A percentile compares a stretch with the other conserved stretches of the same genome.
These are phyloP conservation scores for Xylaria nigripes DNA, from an alignment of 495 filamentous ascomycete species.

Conservation along the genomic window DNA sequence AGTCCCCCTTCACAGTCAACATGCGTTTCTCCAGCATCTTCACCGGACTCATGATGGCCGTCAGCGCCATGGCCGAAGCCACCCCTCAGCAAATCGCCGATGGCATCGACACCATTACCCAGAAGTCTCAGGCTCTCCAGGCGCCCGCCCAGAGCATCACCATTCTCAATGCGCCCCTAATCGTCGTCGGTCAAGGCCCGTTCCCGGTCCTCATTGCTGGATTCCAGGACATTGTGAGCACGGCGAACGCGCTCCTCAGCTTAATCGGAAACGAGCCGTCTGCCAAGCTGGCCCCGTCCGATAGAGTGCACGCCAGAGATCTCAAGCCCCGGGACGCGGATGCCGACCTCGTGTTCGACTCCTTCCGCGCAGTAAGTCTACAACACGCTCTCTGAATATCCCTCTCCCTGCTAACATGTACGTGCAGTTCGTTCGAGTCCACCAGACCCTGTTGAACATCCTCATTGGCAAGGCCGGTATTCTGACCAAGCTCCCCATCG, in stretches of 20 bases:
- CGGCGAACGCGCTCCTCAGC: background rate
- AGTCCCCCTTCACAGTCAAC: background rate
- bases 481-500: conserved; percentile 11
- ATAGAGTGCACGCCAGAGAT: conserved; percentile 3
- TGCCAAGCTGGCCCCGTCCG: background rate
- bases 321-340: background rate
- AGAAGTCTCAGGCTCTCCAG: conserved; percentile 20
- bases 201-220: conserved; percentile 21
- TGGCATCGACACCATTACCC: conserved; percentile 18
- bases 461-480: conserved; percentile 25
- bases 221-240: conserved; percentile 16
- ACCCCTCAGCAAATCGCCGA: conserved; percentile 16
- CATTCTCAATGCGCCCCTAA: conserved; percentile 18
- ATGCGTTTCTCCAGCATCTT: conserved; percentile 11
- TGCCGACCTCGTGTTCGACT: conserved; percentile 13
- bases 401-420: background rate
- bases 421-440: conserved; percentile 22
- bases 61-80: conserved; percentile 9
- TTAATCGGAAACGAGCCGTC: conserved; percentile 1
- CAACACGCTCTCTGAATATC: background rate
- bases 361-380: conserved; percentile 16
- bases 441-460: conserved; percentile 26
- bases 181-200: conserved; percentile 22
- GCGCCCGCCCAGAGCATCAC: conserved; percentile 21
- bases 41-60: conserved; percentile 6